Evolutionary conservation across 176 grass and related monocot species (phyloP), one percentile per base, ranked within the genome.

Genomic region (Ananas comosus): DNA sequence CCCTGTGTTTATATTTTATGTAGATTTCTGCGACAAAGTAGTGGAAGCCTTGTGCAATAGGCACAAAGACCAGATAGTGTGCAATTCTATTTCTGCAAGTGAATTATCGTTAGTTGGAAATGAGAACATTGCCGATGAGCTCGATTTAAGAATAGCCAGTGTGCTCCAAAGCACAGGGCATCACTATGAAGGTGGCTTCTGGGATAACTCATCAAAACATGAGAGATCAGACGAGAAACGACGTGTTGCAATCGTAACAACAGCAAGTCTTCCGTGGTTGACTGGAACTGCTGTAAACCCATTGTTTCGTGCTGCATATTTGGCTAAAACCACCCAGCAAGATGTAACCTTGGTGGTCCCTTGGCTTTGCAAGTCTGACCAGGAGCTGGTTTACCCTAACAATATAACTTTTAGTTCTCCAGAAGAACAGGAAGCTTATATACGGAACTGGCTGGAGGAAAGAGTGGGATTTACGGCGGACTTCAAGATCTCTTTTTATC

Each of bases 221-320:
- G 71, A 85, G 51, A 70, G 72, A 53, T 69, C 65, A 65, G 85
- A 92, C 59, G 76, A 80, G 66, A 89, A 85, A 48, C 80, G 83
- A 7, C 89, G 92, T 85, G 66, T 97, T 84, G 86, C 93, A 49
- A 92, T 97, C 72, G 77, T 97, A 56, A 97, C 86, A 51, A 97
- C 93, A 50, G 89, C 89, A 67, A 97, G 93, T 72, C 86, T 97
- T 77, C 93, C 93, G 72, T 97, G 93, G 93, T 87, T 97, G 93
- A 97, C 93, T 51, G 93, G 93, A 61, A 97, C 93, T 82, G 80
- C 93, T 68, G 87, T 97, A 11, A 97, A 97, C 79, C 93, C 89
- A 64, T 65, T 96, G 73, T 97, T 97, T 67, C 79, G 81, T 78
- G 93, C 93, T 85, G 89, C 93, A 69, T 97, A 92, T 78, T 66